Conservation (phyloP, 169 alveolate genomes). For the Plasmodium vinckei region DNA sequence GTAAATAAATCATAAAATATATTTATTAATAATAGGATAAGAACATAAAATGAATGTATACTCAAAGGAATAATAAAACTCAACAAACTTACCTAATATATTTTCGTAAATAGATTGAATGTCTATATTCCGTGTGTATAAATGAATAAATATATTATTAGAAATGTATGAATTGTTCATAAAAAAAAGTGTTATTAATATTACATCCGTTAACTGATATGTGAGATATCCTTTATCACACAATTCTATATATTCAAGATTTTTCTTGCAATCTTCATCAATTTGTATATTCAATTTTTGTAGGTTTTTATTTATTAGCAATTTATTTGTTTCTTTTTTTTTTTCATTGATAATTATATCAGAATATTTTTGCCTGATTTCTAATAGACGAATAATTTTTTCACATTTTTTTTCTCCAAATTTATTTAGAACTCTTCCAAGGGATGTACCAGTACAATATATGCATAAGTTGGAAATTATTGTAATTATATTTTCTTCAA, state of each 20-base stretch:
- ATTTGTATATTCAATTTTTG: conserved; percentile 72
- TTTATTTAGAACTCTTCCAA: conserved; percentile 67
- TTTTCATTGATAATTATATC: conserved; percentile 61
- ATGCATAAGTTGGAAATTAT: conserved; percentile 58
- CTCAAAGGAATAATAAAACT: not conserved
- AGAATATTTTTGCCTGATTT: conserved; percentile 64
- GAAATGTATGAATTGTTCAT: conserved; percentile 70
- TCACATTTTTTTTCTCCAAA: conserved; percentile 77
- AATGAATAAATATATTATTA: conserved; percentile 68
- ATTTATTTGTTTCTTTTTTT: conserved; percentile 34
- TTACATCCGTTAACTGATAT: conserved; percentile 70
- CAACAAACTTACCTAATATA: conserved; percentile 29
- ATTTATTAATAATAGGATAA: not conserved
- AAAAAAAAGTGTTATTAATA: conserved; percentile 67
- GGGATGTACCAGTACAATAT: conserved; percentile 49
- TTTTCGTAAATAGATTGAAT: conserved; percentile 74
- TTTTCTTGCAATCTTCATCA: conserved; percentile 65
- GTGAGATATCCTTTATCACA: conserved; percentile 69
- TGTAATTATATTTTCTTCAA: conserved; percentile 68
- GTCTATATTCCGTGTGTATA: conserved; percentile 48
- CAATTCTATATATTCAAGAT: conserved; percentile 67
- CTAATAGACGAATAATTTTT: conserved; percentile 55
- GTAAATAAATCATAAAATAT: conserved; percentile 6
- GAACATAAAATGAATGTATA: not conserved
- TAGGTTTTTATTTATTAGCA: conserved; percentile 47